These are phyloP conservation scores for Diacronema lutheri DNA, from an alignment of 78 protist species.

Conservation along the genomic window DNA sequence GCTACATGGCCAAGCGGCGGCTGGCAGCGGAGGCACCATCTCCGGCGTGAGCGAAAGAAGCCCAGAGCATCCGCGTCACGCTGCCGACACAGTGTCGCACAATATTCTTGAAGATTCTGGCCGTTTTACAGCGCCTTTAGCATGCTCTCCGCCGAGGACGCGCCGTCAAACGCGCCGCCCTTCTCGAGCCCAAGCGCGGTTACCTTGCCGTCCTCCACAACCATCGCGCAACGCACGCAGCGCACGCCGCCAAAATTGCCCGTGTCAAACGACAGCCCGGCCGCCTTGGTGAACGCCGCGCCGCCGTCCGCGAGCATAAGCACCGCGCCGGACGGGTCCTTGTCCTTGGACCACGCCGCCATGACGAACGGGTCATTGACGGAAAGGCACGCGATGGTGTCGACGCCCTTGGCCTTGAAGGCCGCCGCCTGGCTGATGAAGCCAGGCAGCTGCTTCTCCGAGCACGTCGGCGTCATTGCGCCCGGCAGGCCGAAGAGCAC, in stretches of 20 bases:
- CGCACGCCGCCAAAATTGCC: background rate
- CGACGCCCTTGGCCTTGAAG: slow-evolving; percentile 41
- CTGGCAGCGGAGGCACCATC: no score
- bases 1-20: no score
- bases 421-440: background rate
- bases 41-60: no score
- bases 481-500: slow-evolving; percentile 44
- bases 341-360: background rate
- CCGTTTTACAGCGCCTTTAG: no score
- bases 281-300: slow-evolving; percentile 7
- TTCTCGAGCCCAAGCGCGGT: background rate
- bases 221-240: background rate
- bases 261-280: background rate
- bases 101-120: no score
- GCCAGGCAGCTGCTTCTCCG: slow-evolving; percentile 29
- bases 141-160: no score
- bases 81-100: no score
- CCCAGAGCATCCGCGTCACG: no score
- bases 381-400: slow-evolving; percentile 22
- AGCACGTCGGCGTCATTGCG: slow-evolving; percentile 48
- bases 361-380: slow-evolving; percentile 54
- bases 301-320: background rate
- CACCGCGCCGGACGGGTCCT: background rate
- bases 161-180: background rate
- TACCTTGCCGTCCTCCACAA: background rate